Percentiles rank a stretch among this genome's conserved stretches.
Evolutionary conservation across 768 basidiomycete species (phyloP).

Genomic region (Krasilnikovozyma curviuscula): DNA sequence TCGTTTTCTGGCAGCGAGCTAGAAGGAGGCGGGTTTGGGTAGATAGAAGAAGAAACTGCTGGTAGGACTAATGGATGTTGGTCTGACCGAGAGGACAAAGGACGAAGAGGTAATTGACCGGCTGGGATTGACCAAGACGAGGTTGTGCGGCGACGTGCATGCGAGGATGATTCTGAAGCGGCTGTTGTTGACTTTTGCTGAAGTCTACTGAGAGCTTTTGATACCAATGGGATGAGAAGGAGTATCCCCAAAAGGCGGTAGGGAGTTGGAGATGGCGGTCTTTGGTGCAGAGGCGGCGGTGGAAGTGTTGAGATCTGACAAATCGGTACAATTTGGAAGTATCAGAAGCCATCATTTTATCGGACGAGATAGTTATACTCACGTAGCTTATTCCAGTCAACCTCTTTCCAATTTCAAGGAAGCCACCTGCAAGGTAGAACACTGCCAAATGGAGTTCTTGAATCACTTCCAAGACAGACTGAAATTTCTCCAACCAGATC

Average conservation of each 20-base stretch:
- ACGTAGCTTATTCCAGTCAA: conserved; percentile 53
- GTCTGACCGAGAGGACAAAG: background rate
- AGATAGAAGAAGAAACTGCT: background rate
- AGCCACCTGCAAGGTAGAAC: conserved; percentile 63
- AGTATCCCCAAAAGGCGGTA: conserved; percentile 70
- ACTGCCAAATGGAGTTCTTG: conserved; percentile 57
- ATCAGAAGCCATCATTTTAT: background rate
- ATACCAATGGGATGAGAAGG: conserved; percentile 30
- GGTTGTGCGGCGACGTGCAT: background rate
- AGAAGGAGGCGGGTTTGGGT: conserved; percentile 2
- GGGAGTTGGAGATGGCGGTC: conserved; percentile 55
- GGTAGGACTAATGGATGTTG: background rate
- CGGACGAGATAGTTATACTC: conserved; percentile 13
- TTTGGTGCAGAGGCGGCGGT: conserved; percentile 35
- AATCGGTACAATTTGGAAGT: background rate
- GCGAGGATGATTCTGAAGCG: background rate
- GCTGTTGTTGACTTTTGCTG: background rate
- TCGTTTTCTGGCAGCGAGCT: conserved; percentile 35
- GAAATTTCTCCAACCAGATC: conserved; percentile 30
- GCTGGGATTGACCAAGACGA: conserved; percentile 34
- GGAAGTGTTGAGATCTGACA: conserved; percentile 54
- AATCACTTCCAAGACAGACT: conserved; percentile 37
- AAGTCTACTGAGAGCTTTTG: no score
- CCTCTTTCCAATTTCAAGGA: conserved; percentile 53
- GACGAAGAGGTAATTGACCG: conserved; percentile 26